Evolutionary conservation across 1,284 basidiomycete genomes (phyloP), one percentile per base, ranked within the genome.

Genomic region (Rhodofomes roseus): DNA sequence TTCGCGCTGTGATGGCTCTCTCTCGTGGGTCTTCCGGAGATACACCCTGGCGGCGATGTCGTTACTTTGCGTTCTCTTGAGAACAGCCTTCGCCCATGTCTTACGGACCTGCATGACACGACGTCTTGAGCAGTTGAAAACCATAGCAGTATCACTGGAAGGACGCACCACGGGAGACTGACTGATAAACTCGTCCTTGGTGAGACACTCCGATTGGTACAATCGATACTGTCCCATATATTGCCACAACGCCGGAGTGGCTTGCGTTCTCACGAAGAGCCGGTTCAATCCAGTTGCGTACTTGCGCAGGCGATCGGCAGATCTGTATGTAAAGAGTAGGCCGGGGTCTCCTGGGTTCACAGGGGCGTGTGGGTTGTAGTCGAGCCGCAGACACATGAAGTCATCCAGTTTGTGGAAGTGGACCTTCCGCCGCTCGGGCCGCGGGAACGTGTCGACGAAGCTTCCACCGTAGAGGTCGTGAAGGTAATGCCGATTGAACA

Each of bases 181-280:
- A 0, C 27, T 14, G 2, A 25, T n/a, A 23, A 43, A 60, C 29
- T 60, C 59, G 2, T 39, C 39, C 18, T 18, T 18, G 6, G 59
- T 53, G 11, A 56, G 41, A 18, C 50, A 37, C 27, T 41, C 43
- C 2, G 54, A 54, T 20, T 46, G 37, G 34, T 46, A 54, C 50
- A 56, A 41, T 48, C 40, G 52, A 27, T 60, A 57, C 14, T 46
- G 22, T 22, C 59, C 59, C 34, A 53, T 29, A 56, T 60, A 57
- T 2, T 36, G 23, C 57, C 57, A 56, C 7, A 48, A 18, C 14
- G 55, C 41, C 16, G 36, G 36, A 14, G 5, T 54, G 5, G 34
- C 37, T n/a, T 39, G 50, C 8, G 50, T 20, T 22, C 25, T 22
- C 16, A 59, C 58, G 31, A 59, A 55, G 5, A 59, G 53, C 4